Base-by-base conservation (phyloP, 1,139 yeast genomes). In the Chernovozyma sophiae-reginae region DNA sequence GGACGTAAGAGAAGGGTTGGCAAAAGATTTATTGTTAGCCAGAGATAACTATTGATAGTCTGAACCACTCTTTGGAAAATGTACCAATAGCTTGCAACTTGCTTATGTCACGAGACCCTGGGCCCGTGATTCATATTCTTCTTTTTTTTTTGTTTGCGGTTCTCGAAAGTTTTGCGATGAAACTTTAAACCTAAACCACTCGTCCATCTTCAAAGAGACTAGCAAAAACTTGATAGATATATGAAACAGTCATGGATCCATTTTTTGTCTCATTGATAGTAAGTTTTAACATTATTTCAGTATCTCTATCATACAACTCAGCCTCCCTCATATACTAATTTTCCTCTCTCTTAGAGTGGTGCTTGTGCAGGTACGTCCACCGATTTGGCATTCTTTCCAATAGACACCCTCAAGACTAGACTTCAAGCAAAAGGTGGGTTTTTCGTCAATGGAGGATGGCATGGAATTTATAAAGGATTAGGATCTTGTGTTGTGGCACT, bases 331-430 rank as follows among this genome's bases (percentile, higher is more conserved):
- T n/a, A n/a, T n/a, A n/a, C n/a, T n/a, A 23, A 25, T 14, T 33
- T 20, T 41, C 39, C 46, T 44, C 38, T 42, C 43, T 14, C 5
- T 13, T 42, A 80, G 79, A 80, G 94, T 53, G 98, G 99, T 32
- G 98, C 87, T 14, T 81, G 95, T 46, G 97, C 98, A 2, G 98
- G 98, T 11, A 90, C 96, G 3, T 81, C 95, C 5, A 90, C 97
- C 1, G 99, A 92, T 62, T 68, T 92, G 33, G 89, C 86, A 7
- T 92, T 92, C 61, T 92, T 92, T 67, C 98, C 99, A 8, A 86
- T 92, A 32, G 99, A 94, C 51, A 94, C 99, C 2, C 52, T 92
- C 44, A 92, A 92, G 62, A 92, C 99, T 1, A 67, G 99, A 41
- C 66, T 92, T 14, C 99, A 92, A 58, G 97, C 98, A 25, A 80